These are phyloP conservation scores for Tetrahymena borealis DNA, from an alignment of 73 alveolate species.

Conservation along the genomic window DNA sequence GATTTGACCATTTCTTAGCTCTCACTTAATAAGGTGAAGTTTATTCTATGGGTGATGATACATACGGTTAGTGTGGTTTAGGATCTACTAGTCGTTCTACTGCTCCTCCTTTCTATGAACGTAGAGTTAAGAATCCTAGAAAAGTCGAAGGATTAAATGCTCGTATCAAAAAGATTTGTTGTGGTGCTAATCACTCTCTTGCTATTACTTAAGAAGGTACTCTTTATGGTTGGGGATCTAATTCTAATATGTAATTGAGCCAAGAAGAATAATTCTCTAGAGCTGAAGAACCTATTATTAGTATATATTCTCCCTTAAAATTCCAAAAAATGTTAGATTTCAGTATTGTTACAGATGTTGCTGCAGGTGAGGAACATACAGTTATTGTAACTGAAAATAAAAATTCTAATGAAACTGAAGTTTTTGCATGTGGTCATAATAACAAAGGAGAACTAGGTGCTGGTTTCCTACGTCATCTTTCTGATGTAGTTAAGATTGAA, in stretches of 20 bases:
- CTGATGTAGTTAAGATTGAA: conserved; percentile 52
- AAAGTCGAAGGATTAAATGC: conserved; percentile 43
- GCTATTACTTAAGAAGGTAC: conserved; percentile 60
- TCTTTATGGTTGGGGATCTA: conserved; percentile 79
- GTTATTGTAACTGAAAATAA: conserved; percentile 47
- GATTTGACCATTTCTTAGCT: conserved; percentile 76
- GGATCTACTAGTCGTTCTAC: conserved; percentile 50
- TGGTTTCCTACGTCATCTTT: conserved; percentile 59
- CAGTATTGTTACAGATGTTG: conserved; percentile 57
- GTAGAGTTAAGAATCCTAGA: conserved; percentile 57
- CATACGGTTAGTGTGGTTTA: conserved; percentile 79
- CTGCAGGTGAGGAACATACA: conserved; percentile 73
- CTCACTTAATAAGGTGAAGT: conserved; percentile 58
- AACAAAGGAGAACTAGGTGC: conserved; percentile 75
- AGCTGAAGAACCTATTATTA: conserved; percentile 56
- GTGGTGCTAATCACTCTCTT: conserved; percentile 66
- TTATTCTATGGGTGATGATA: conserved; percentile 86
- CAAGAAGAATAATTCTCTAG: conserved; percentile 51
- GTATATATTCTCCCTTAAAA: conserved; percentile 44
- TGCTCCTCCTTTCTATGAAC: conserved; percentile 65
- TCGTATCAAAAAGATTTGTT: conserved; percentile 43
- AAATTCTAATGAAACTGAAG: conserved; percentile 49
- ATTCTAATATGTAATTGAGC: conserved; percentile 57
- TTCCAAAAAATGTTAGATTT: conserved; percentile 34
- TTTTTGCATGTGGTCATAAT: conserved; percentile 67